Evolutionary conservation across 768 basidiomycete genomes (phyloP).

Genomic region (Kwoniella pini): DNA sequence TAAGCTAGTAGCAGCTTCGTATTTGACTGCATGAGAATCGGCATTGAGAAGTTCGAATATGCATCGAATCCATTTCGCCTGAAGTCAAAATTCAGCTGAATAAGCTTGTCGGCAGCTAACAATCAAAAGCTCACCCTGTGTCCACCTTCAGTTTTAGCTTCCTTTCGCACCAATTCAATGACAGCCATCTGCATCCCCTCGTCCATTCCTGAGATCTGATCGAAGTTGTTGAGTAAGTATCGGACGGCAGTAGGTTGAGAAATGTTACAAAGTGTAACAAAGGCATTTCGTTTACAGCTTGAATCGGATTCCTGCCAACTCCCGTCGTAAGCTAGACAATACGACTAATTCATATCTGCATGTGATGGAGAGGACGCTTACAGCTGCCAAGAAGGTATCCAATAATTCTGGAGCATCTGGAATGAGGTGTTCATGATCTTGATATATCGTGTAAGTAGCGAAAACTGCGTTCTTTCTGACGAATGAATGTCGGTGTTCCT

Average conservation of each 20-base stretch:
- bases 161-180: constrained; percentile 87
- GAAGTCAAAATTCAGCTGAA: neutral
- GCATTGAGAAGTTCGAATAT: constrained; percentile 91
- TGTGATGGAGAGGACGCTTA: constrained; percentile 31
- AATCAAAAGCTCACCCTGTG: constrained; percentile 67
- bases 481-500: constrained; percentile 94
- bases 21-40: constrained; percentile 89
- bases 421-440: constrained; percentile 89
- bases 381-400: constrained; percentile 88
- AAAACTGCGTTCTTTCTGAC: constrained; percentile 99
- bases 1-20: constrained; percentile 92
- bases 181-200: constrained; percentile 93
- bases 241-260: constrained; percentile 89
- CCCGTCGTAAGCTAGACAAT: neutral
- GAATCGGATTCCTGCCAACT: constrained; percentile 73
- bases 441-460: constrained; percentile 90
- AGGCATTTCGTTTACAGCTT: constrained; percentile 95
- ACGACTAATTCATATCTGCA: neutral
- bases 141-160: constrained; percentile 80
- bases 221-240: constrained; percentile 82
- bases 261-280: constrained; percentile 78
- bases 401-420: constrained; percentile 96
- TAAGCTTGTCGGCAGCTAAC: neutral
- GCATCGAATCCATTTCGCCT: constrained; percentile 91
- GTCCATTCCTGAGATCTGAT: constrained; percentile 76